Base-by-base conservation (phyloP, 176 grass and related monocot genomes). In the Raddia distichophylla region DNA sequence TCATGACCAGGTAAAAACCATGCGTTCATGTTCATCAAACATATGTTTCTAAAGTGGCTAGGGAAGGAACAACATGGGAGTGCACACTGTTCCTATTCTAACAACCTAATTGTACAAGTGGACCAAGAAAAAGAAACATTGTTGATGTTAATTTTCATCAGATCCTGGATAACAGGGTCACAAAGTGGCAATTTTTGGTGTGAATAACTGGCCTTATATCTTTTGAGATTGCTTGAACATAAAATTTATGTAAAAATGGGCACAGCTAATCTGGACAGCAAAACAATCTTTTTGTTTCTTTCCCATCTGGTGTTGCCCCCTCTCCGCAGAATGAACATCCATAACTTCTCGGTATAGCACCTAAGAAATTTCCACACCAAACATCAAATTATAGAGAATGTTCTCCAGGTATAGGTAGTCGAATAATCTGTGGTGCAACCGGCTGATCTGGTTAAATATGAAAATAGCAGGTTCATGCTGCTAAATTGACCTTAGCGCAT, bases 401-500 rank as follows among this genome's bases (percentile, higher is more conserved):
- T 44, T 89, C 14, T 85, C 64, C 65, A 53, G 33, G 76, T 51
- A 43, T 32, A 79, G 9, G 40, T 51, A 56, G 65, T 71, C 17
- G 49, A 66, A 63, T 6, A 53, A 63, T 45, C 2, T 7, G 47
- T 64, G 17, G 20, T 69, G 42, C 10, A 71, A 77, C 5, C 1
- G n/a, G 22, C 64, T 85, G 69, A 17, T 84, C 69, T 61, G 11
- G 59, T 48, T 49, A 75, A 74, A 66, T 58, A 61, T 11, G 50
- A 79, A 76, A 0, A 14, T 55, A 33, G 55, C 37, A 84, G 62
- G 20, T 62, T 37, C 20, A 56, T 78, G 22, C 3, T 12, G 46
- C 12, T 20, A 53, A 17, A 10, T 27, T 22, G 76, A 87, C 73
- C 60, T 93, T 75, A 98, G 60, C 74, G 68, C 90, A 95, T 90